These are phyloP conservation scores for Cylindrotheca closterium DNA, from an alignment of 108 stramenopile genomes.

Conservation along the genomic window DNA sequence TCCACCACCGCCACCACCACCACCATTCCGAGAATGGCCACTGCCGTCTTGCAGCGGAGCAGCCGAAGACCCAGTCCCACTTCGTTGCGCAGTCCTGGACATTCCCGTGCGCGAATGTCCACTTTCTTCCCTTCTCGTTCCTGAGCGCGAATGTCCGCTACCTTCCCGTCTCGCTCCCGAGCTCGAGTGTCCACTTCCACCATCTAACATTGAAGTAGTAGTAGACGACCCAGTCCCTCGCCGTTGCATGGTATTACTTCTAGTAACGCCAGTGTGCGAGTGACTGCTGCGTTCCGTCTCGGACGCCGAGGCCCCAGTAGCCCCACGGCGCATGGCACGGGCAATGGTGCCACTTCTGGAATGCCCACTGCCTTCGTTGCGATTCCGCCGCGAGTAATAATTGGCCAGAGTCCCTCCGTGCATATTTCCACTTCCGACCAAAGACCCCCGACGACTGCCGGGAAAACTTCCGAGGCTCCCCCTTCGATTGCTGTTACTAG, in stretches of 20 bases:
- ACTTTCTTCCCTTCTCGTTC: too few relatives aligned
- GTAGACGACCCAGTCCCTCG: constrained; percentile 10
- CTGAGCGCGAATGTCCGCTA: too few relatives aligned
- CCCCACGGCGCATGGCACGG: too few relatives aligned
- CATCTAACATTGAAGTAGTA: too few relatives aligned
- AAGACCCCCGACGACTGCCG: constrained; percentile 22
- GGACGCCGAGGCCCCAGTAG: too few relatives aligned
- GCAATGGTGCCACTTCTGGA: constrained; percentile 1
- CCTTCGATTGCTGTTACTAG: constrained; percentile 14
- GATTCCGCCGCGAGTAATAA: constrained; percentile 29
- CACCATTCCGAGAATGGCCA: neutral
- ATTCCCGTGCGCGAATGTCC: too few relatives aligned
- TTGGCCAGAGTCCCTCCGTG: constrained; percentile 45
- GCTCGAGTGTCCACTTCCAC: too few relatives aligned
- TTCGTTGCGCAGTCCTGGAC: too few relatives aligned
- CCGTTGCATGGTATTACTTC: neutral
- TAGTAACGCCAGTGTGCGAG: neutral
- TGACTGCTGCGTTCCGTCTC: constrained; percentile 10
- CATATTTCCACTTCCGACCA: constrained; percentile 24
- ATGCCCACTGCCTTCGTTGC: neutral
- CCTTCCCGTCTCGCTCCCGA: too few relatives aligned
- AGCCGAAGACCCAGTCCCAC: too few relatives aligned
- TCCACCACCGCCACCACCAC: neutral
- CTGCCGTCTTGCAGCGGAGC: too few relatives aligned
- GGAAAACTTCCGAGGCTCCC: constrained; percentile 22